These are phyloP conservation scores for Malus orientalis DNA, from an alignment of 306 rosid genomes.

Conservation along the genomic window DNA sequence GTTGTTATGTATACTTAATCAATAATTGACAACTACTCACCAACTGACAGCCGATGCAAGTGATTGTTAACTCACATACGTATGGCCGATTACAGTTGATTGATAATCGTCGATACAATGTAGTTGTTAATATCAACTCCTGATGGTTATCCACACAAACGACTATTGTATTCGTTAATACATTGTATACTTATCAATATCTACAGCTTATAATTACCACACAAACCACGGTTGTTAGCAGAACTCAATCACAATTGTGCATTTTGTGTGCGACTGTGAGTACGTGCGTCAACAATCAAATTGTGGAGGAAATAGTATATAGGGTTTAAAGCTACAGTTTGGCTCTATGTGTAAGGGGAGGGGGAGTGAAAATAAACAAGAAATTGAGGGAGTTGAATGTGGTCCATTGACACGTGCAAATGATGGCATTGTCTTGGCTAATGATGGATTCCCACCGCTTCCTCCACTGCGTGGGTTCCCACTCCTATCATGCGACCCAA, in stretches of 20 bases:
- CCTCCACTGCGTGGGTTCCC: constrained; percentile 88
- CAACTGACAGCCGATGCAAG: too few species aligned
- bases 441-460: constrained; percentile 90
- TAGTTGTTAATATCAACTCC: too few species aligned
- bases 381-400: constrained; percentile 1
- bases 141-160: too few species aligned
- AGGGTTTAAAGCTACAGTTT: constrained; percentile 15
- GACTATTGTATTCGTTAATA: too few species aligned
- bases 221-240: neutral
- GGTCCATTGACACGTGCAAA: constrained; percentile 90
- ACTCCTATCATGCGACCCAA: constrained; percentile 48
- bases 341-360: neutral
- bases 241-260: neutral
- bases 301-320: neutral
- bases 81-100: too few species aligned
- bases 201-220: neutral
- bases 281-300: neutral
- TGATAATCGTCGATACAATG: too few species aligned
- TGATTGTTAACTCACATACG: too few species aligned
- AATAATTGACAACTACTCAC: too few species aligned
- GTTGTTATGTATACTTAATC: too few species aligned
- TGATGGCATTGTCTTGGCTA: constrained; percentile 58
- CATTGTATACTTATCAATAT: too few species aligned
- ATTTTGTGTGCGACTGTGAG: neutral
- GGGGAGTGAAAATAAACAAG: neutral